Conservation (phyloP, 345 rosid species). For the Brassica rapa region DNA sequence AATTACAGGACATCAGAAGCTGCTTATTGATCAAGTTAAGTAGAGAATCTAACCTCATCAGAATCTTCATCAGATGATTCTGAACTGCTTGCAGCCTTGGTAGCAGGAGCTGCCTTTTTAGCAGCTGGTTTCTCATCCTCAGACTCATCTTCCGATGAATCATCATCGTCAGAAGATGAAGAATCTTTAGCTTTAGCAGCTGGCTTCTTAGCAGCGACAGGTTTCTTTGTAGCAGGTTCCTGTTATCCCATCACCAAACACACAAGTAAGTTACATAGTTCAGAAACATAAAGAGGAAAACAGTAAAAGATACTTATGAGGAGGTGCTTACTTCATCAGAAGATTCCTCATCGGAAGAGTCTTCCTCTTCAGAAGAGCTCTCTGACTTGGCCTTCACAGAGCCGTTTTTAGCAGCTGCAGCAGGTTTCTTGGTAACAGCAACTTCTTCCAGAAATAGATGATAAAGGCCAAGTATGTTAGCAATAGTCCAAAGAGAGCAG, state of each 20-base stretch:
- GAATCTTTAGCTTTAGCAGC: slow-evolving; percentile 45
- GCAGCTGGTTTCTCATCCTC: slow-evolving; percentile 43
- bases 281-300: background rate
- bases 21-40: background rate
- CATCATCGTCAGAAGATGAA: slow-evolving; percentile 39
- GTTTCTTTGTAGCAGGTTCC: slow-evolving; percentile 41
- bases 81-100: slow-evolving; percentile 41
- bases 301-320: background rate
- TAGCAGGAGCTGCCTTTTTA: slow-evolving; percentile 41
- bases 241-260: background rate
- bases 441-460: slow-evolving; percentile 23
- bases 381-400: slow-evolving; percentile 44
- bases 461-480: background rate
- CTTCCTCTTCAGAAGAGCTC: slow-evolving; percentile 51
- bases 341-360: slow-evolving; percentile 46
- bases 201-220: slow-evolving; percentile 37
- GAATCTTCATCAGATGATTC: slow-evolving; percentile 39
- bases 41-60: slow-evolving; percentile 32
- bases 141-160: slow-evolving; percentile 34
- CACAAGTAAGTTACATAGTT: background rate
- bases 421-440: slow-evolving; percentile 34
- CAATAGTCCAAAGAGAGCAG: background rate
- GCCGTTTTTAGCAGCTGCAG: slow-evolving; percentile 46
- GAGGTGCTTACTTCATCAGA: slow-evolving; percentile 39
- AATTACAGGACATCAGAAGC: background rate